Conservation (phyloP, 2,329 filamentous ascomycete species). For the Colletotrichum abscissum region DNA sequence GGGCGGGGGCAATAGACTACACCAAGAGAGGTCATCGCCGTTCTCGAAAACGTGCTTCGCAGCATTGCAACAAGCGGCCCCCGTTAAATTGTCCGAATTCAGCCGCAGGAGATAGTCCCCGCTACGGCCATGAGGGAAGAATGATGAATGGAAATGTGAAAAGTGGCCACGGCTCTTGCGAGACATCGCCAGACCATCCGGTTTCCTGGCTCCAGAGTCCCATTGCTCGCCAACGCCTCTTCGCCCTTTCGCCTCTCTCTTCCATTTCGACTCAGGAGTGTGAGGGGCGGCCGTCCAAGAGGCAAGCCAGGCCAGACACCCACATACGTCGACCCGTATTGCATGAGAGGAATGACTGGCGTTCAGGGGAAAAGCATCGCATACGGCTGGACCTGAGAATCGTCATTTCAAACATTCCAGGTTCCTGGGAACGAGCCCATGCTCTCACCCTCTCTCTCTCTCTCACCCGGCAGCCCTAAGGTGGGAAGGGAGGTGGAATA, state of each 20-base stretch:
- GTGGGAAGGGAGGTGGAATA: not conserved
- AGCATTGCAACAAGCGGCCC: not conserved
- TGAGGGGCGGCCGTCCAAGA: not conserved
- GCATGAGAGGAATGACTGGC: slow-evolving; percentile 17
- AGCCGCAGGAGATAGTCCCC: not conserved
- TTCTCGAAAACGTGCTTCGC: not conserved
- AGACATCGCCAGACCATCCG: not conserved
- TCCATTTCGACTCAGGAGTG: not conserved
- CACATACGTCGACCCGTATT: not conserved
- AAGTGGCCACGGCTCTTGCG: not conserved
- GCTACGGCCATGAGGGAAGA: not conserved
- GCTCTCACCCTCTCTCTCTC: not conserved
- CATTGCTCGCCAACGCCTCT: not conserved
- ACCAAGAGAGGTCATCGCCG: not conserved
- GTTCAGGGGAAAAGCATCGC: slow-evolving; percentile 16
- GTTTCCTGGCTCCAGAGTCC: not conserved
- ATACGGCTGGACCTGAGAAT: slow-evolving; percentile 18
- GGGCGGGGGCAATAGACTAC: not conserved
- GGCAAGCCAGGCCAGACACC: not conserved
- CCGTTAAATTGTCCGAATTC: not conserved
- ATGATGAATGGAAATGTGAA: not conserved
- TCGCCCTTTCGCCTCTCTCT: not conserved
- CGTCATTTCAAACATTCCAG: slow-evolving; percentile 28
- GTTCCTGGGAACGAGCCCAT: not conserved
- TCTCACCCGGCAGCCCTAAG: not conserved